phyloP scores from a whole-genome alignment of 495 filamentous ascomycete species.

The Lentithecium fluviatile region DNA sequence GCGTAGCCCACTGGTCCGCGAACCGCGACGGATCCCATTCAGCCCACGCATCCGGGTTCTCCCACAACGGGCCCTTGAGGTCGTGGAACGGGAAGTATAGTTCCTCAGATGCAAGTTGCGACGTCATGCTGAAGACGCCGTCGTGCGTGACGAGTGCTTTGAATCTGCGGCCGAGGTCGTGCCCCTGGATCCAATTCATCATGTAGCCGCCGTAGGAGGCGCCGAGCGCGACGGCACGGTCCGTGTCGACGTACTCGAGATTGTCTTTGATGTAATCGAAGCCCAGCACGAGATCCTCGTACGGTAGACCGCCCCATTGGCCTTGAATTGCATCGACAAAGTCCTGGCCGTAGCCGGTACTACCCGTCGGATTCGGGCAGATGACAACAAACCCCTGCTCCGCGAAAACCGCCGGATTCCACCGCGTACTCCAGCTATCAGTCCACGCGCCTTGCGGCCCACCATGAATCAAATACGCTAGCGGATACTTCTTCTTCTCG shows the following conservation, averaged over 20 bases:
- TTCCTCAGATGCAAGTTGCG: constrained; percentile 76
- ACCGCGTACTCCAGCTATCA: constrained; percentile 81
- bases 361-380: constrained; percentile 84
- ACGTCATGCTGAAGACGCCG: constrained; percentile 77
- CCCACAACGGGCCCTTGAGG: constrained; percentile 74
- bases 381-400: constrained; percentile 90
- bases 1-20: constrained; percentile 76
- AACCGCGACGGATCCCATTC: constrained; percentile 77
- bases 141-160: constrained; percentile 90
- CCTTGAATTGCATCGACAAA: constrained; percentile 73
- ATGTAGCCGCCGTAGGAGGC: constrained; percentile 60
- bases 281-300: constrained; percentile 75
- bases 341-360: constrained; percentile 78
- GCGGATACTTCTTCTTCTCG: constrained; percentile 69
- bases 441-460: constrained; percentile 85
- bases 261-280: constrained; percentile 75
- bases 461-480: constrained; percentile 83
- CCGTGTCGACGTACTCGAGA: constrained; percentile 71
- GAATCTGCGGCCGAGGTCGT: constrained; percentile 71
- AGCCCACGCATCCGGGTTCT: constrained; percentile 68
- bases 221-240: constrained; percentile 74
- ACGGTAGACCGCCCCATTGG: constrained; percentile 78
- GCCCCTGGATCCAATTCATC: constrained; percentile 73
- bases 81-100: constrained; percentile 88
- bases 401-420: constrained; percentile 89